phyloP scores from a whole-genome alignment of 2,329 filamentous ascomycete species.

The Epichloe bromicola region DNA sequence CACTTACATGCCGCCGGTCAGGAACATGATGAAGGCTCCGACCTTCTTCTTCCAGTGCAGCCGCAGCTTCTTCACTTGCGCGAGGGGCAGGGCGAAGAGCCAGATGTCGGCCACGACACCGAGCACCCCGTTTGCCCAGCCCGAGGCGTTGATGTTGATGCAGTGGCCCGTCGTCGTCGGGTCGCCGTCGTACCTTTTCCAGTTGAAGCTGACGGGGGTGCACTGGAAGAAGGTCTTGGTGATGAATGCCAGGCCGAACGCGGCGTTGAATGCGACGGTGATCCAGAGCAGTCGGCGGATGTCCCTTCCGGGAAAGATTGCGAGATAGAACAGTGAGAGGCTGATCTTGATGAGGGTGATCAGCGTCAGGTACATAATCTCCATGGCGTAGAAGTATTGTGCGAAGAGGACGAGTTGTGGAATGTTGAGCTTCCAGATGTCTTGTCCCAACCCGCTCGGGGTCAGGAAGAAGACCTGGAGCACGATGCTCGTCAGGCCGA shows the following conservation, averaged over 20 bases:
- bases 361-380: constrained; percentile 27
- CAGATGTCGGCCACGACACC: constrained; percentile 33
- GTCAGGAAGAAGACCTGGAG: constrained; percentile 14
- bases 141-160: constrained; percentile 29
- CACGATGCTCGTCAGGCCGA: constrained; percentile 13
- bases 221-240: constrained; percentile 31
- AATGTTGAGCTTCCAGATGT: constrained; percentile 29
- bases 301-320: constrained; percentile 27
- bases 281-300: constrained; percentile 23
- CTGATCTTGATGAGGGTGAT: constrained; percentile 31
- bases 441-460: constrained; percentile 26
- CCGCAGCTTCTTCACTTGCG: constrained; percentile 24
- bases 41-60: constrained; percentile 13
- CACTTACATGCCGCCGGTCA: constrained; percentile 23
- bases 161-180: constrained; percentile 29
- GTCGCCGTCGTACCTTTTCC: constrained; percentile 27
- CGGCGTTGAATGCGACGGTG: constrained; percentile 22
- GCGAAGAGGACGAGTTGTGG: constrained; percentile 25
- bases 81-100: constrained; percentile 32
- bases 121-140: constrained; percentile 33
- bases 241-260: constrained; percentile 24
- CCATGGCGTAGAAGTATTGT: constrained; percentile 23
- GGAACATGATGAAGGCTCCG: constrained; percentile 28
- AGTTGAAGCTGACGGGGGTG: constrained; percentile 30
- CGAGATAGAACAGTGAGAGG: constrained; percentile 35